A percentile compares a stretch with the other conserved stretches of the same genome.
Conservation (phyloP, 441 rosid species). For the Corymbia calophylla region DNA sequence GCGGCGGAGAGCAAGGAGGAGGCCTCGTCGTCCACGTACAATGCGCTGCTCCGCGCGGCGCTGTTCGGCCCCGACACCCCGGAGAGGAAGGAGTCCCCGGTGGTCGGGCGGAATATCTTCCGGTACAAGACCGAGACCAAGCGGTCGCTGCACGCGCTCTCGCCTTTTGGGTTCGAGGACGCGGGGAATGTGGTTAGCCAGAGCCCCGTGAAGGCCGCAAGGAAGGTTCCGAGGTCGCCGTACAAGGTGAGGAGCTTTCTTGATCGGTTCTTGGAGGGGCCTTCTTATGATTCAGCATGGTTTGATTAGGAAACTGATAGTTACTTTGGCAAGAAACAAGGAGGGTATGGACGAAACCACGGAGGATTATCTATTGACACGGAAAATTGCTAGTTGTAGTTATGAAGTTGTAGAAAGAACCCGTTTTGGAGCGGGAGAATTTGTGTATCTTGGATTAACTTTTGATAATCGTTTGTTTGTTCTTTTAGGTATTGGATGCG, state of each 20-base stretch:
- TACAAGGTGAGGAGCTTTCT: conserved; percentile 49
- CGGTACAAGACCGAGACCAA: conserved; percentile 81
- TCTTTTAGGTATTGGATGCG: conserved; percentile 81
- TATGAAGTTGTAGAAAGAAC: not conserved
- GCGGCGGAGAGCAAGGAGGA: conserved; percentile 45
- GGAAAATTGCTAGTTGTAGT: not conserved
- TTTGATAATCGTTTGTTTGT: not conserved
- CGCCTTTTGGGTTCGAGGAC: conserved; percentile 59
- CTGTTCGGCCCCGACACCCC: conserved; percentile 85
- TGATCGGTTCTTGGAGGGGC: not conserved
- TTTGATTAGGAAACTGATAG: not conserved
- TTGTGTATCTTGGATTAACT: not conserved
- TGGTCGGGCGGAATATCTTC: conserved; percentile 54
- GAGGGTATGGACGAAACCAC: not conserved
- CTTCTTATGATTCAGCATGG: not conserved
- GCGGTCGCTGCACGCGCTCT: conserved; percentile 51
- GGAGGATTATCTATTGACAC: not conserved
- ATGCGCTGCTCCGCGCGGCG: conserved; percentile 53
- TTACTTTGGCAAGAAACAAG: not conserved
- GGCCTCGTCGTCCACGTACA: conserved; percentile 58
- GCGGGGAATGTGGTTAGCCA: conserved; percentile 47
- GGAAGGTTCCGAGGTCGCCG: conserved; percentile 87
- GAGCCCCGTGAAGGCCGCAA: conserved; percentile 61
- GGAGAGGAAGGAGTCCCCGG: conserved; percentile 46
- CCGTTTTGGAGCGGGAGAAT: not conserved